phyloP scores from a whole-genome alignment of 768 basidiomycete genomes.

The Leucocoprinus birnbaumii region DNA sequence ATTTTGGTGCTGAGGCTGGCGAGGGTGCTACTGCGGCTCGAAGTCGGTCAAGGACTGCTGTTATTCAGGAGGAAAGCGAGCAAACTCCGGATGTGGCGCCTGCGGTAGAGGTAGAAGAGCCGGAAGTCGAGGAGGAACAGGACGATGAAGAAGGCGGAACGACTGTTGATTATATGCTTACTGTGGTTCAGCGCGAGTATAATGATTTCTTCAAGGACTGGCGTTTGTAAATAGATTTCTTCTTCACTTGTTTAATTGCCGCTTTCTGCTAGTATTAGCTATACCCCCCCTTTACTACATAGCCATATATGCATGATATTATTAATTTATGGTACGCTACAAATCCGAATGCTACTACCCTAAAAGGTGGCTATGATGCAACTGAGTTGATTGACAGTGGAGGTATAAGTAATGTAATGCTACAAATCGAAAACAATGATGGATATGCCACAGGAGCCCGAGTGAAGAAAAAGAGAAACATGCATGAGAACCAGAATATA shows the following conservation, averaged over 20 bases:
- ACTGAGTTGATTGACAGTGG: no score
- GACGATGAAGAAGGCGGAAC: conserved; percentile 71
- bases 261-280: no score
- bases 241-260: background rate
- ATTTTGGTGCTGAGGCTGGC: conserved; percentile 49
- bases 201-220: conserved; percentile 69
- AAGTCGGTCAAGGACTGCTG: conserved; percentile 1
- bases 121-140: conserved; percentile 34
- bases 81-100: background rate
- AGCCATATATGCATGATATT: background rate
- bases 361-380: no score
- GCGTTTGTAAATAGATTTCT: conserved; percentile 42
- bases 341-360: background rate
- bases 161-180: conserved; percentile 83
- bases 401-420: no score
- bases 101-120: conserved; percentile 20
- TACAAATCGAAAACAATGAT: no score
- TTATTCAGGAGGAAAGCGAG: background rate
- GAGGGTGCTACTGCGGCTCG: conserved; percentile 9
- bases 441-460: no score
- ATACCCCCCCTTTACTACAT: background rate
- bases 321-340: background rate
- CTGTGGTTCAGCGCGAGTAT: conserved; percentile 56
- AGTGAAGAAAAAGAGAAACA: no score
- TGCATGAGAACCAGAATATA: no score